Base-by-base conservation (phyloP, 345 rosid genomes). In the Bretschneidera sinensis region DNA sequence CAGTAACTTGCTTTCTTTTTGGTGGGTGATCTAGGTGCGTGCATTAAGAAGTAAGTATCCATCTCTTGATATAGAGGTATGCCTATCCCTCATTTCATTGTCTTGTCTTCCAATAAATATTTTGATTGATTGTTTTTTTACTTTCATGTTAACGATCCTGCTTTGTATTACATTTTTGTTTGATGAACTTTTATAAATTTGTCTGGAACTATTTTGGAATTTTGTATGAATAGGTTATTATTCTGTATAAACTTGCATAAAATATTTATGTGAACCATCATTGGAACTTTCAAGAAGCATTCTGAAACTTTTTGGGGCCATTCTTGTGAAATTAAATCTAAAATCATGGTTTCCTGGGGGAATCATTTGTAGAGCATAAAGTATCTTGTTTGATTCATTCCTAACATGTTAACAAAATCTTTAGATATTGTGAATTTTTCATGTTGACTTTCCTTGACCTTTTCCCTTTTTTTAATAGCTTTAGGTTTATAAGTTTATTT, bases 31-130 rank as follows among this genome's bases (percentile, higher is more conserved):
- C 20, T 69, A 85, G 95, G 98, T 86, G 28, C 81, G 74, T 9
- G 21, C 52, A 45, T 75, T 92, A 74, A 86, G 95, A 74, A 69
- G 72, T 47, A 87, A 75, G 47, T 92, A 87, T 56, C 89, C 89
- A 17, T 76, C 78, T 25, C 92, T 89, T 71, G 96, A 92, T 74
- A 92, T 89, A 60, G 87, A 92, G 95, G 98, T 81, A 66, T 57
- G 63, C 34, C 49, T 6, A 24, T 57, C 50, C 39, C 51, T 54
- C 43, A 21, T 60, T 5, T 39, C 15, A 39, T 9, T 39, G 15
- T 11, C 1, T 39, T 39, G 9, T 39, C 15, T 39, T 39, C 45
- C 45, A 11, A 39, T 39, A 14, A 7, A 5, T 39, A 39, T 39
- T 39, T 13, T 39, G 10, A 39, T 39, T 39, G 15, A 11, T 39